Evolutionary conservation across 108 stramenopile genomes (phyloP), one percentile per base, ranked within the genome.

Genomic region (Mayamaea pseudoterrestris): DNA sequence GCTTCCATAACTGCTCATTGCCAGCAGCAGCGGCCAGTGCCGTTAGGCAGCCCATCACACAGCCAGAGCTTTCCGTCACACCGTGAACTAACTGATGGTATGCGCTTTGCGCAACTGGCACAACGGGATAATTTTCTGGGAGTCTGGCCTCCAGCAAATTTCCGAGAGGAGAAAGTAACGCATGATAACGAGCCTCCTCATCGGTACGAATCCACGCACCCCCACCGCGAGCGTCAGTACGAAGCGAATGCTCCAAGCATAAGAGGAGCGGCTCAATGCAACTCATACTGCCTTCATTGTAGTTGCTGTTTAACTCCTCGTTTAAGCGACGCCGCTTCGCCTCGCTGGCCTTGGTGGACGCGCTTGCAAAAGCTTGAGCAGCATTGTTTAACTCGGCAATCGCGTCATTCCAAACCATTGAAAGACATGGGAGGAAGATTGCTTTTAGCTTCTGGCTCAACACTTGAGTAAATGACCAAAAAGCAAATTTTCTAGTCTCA

Each of bases 1-100:
- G 85, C 48, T 92, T 92, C 90, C 90, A 92, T 11, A 88, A 55
- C 61, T 79, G 80, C 43, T 92, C 90, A 37, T 85, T 76, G 2
- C 90, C 90, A 41, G 83, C 85, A 17, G 90, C 90, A 14, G 67
- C 43, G 6, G 90, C 90, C 25, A 92, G 61, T 5, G 83, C 78
- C 1, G 74, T 76, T 5, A 90, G 23, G 36, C 81, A 86, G 13
- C 66, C 70, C 5, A 78, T 61, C 7, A 90, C 81, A 49, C 66
- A 75, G 1, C 89, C 89, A 5, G 30, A n/a, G 18, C 27, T 21
- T 23, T 24, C 17, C 11, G 21, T 25, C 0, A 42, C 53, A 5
- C 83, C 83, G 47, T 75, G 68, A 2, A 86, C 63, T 20, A 85
- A 35, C 22, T 51, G 29, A 44, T 79, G 57, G 45, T 72, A 85